Evolutionary conservation across 768 basidiomycete species (phyloP).

Genomic region (Pluteus cervinus): DNA sequence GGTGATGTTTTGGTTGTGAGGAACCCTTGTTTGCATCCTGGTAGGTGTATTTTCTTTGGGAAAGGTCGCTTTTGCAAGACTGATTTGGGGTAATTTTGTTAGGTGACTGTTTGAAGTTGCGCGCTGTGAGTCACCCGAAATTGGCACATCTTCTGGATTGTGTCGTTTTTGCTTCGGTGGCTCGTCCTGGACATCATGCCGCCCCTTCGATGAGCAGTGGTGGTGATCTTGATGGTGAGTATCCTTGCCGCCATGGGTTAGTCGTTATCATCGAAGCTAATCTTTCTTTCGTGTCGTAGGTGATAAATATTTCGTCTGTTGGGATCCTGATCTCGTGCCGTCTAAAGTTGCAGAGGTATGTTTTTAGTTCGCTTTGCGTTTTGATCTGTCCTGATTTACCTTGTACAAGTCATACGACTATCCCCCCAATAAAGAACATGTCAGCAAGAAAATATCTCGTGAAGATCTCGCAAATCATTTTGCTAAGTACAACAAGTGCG

Average conservation of each 20-base stretch:
- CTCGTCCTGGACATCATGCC: constrained; percentile 48
- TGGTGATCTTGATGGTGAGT: constrained; percentile 53
- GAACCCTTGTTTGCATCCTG: constrained; percentile 68
- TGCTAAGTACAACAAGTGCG: constrained; percentile 57
- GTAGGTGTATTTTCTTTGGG: constrained; percentile 18
- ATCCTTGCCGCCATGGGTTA: not conserved
- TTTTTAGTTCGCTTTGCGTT: not conserved
- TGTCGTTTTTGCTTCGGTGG: constrained; percentile 58
- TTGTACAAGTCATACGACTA: constrained; percentile 54
- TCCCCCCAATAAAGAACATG: constrained; percentile 53
- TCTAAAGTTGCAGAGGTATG: constrained; percentile 45
- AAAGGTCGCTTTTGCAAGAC: not conserved
- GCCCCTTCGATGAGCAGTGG: constrained; percentile 70
- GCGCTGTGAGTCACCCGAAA: constrained; percentile 45
- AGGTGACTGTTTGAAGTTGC: constrained; percentile 62
- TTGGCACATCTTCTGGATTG: constrained; percentile 59
- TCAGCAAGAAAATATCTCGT: constrained; percentile 40
- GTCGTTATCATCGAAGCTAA: no score
- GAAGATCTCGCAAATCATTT: constrained; percentile 61
- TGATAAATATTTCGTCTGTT: constrained; percentile 64
- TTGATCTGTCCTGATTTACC: not conserved
- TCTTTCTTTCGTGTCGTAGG: constrained; percentile 33
- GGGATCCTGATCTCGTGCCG: constrained; percentile 62
- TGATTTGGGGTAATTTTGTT: not conserved
- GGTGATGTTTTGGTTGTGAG: constrained; percentile 59